A percentile compares a stretch with the other conserved stretches of the same genome.
phyloP scores from a whole-genome alignment of 768 basidiomycete species.

The Hydnomerulius pinastri region DNA sequence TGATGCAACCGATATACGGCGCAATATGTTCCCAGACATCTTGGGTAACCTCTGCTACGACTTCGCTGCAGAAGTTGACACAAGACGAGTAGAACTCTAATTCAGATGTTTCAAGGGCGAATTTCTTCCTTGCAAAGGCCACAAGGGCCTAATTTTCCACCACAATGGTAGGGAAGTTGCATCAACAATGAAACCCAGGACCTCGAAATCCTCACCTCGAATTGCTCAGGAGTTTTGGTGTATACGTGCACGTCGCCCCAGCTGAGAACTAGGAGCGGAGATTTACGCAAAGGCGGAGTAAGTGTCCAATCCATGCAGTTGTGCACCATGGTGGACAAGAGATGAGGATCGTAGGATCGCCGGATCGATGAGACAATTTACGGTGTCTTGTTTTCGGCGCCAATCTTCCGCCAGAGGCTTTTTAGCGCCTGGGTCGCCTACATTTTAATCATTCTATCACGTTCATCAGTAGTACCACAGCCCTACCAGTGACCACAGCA shows the following conservation, averaged over 20 bases:
- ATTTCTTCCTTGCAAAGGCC: background rate
- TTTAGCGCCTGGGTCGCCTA: too few species aligned
- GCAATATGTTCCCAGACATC: conserved; percentile 1
- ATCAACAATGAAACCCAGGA: background rate
- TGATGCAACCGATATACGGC: background rate
- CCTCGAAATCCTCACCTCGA: background rate
- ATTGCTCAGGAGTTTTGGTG: background rate
- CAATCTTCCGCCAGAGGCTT: too few species aligned
- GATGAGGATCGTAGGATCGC: too few species aligned
- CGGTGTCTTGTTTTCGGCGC: too few species aligned
- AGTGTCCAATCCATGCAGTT: too few species aligned
- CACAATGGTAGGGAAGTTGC: background rate
- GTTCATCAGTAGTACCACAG: too few species aligned
- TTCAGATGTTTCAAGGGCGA: background rate
- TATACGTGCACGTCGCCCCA: background rate
- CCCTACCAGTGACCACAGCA: too few species aligned
- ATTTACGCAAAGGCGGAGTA: background rate
- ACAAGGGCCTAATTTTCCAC: background rate
- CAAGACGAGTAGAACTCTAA: too few species aligned
- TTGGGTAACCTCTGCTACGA: background rate
- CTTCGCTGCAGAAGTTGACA: background rate
- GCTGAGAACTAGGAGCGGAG: background rate
- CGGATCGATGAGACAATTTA: too few species aligned
- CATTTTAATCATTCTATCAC: too few species aligned
- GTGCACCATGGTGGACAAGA: too few species aligned